Evolutionary conservation across 2,329 filamentous ascomycete genomes (phyloP).

Genomic region (Fusarium sp.): DNA sequence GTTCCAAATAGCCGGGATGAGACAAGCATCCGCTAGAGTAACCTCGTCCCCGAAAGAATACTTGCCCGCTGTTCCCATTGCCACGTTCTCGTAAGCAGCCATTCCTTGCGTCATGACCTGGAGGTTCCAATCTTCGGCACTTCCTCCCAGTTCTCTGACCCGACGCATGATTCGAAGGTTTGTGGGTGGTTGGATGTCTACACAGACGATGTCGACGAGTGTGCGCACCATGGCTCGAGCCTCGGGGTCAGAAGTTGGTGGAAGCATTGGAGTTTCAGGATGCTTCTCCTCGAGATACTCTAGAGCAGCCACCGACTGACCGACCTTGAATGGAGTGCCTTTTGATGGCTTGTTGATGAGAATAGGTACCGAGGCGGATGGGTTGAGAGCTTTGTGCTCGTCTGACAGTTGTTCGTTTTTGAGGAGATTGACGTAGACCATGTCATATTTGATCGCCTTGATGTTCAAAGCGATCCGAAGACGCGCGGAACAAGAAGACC

Average conservation of each 20-base stretch:
- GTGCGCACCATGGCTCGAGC: conserved; percentile 64
- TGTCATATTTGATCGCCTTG: conserved; percentile 63
- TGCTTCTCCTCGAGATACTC: conserved; percentile 71
- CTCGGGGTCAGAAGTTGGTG: conserved; percentile 56
- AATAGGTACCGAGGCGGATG: conserved; percentile 66
- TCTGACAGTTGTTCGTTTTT: conserved; percentile 62
- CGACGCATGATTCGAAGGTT: conserved; percentile 66
- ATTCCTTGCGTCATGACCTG: conserved; percentile 65
- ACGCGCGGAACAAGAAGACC: conserved; percentile 72
- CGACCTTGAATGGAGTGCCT: conserved; percentile 55
- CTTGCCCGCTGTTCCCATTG: conserved; percentile 53
- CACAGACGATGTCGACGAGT: conserved; percentile 65
- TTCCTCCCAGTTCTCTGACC: conserved; percentile 58
- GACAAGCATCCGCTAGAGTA: conserved; percentile 68
- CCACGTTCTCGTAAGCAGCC: conserved; percentile 65
- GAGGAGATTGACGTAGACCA: conserved; percentile 64
- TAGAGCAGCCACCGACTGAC: conserved; percentile 69
- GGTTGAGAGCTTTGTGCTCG: conserved; percentile 62
- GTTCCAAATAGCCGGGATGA: conserved; percentile 69
- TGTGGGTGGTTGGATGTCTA: conserved; percentile 71
- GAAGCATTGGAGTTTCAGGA: conserved; percentile 59
- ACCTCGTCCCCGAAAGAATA: conserved; percentile 68
- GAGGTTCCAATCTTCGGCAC: conserved; percentile 62
- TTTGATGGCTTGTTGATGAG: conserved; percentile 54
- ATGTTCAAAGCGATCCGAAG: conserved; percentile 70